Conservation (phyloP, 2,329 filamentous ascomycete genomes). For the Neophaeococcomyces mojaviensis region DNA sequence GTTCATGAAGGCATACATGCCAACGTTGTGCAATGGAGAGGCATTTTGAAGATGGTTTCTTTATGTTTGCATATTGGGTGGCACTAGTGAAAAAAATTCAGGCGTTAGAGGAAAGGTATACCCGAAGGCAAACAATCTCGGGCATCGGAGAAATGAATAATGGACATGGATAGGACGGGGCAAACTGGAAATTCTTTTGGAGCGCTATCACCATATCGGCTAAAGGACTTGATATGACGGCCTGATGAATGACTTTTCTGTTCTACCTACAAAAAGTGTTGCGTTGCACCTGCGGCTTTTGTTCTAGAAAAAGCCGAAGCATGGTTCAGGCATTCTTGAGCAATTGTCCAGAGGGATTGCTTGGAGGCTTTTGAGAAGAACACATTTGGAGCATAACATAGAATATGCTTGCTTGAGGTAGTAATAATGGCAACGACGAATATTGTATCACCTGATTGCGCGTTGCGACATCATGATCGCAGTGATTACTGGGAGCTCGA, state of each 20-base stretch:
- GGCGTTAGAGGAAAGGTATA: too few relatives aligned
- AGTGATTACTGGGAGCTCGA: too few relatives aligned
- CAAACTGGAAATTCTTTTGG: neutral
- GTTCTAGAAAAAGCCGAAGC: neutral
- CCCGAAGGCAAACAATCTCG: too few relatives aligned
- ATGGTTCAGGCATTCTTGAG: neutral
- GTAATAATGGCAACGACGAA: neutral
- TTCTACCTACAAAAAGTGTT: neutral
- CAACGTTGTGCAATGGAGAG: neutral
- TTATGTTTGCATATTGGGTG: slow-evolving; percentile 8
- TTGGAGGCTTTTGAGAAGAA: too few relatives aligned
- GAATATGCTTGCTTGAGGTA: neutral
- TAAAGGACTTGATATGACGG: neutral
- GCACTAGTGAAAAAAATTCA: neutral
- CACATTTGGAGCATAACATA: too few relatives aligned
- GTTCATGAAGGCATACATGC: neutral
- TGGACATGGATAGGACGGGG: neutral
- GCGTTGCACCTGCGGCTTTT: neutral
- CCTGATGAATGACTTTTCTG: slow-evolving; percentile 5
- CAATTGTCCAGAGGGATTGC: too few relatives aligned
- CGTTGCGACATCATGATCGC: too few relatives aligned
- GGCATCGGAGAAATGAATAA: too few relatives aligned
- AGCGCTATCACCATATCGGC: neutral
- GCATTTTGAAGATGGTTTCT: slow-evolving; percentile 2
- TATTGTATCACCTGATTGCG: neutral